Percentiles rank a stretch among this genome's conserved stretches.
phyloP scores from a whole-genome alignment of 805 yeast species.

The Ogataea populi-albae region DNA sequence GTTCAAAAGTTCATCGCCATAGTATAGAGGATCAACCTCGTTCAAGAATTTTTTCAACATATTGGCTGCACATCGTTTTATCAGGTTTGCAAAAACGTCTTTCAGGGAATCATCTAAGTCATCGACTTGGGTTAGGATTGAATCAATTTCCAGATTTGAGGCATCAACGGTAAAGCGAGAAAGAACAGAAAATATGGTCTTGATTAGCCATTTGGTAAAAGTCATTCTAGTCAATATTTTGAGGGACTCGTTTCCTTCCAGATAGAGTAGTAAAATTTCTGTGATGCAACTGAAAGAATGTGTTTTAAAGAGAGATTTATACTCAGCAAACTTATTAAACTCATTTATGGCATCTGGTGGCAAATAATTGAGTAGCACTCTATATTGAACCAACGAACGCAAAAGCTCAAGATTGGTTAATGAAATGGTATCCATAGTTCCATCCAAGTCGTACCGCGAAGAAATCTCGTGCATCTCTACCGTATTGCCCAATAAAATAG shows the following conservation, averaged over 20 bases:
- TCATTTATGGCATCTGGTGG: slow-evolving; percentile 14
- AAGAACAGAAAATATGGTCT: slow-evolving; percentile 20
- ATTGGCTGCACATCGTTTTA: slow-evolving; percentile 19
- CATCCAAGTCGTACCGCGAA: slow-evolving; percentile 42
- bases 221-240: slow-evolving; percentile 30
- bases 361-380: slow-evolving; percentile 29
- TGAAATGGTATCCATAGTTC: slow-evolving; percentile 9
- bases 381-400: slow-evolving; percentile 42
- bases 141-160: slow-evolving; percentile 21
- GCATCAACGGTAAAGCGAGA: slow-evolving; percentile 15
- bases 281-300: slow-evolving; percentile 35
- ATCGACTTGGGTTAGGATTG: slow-evolving; percentile 13
- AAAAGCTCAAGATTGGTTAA: slow-evolving; percentile 31
- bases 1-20: slow-evolving; percentile 34
- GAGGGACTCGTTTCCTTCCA: slow-evolving; percentile 46
- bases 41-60: slow-evolving; percentile 19
- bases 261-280: slow-evolving; percentile 38
- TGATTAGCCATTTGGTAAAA: slow-evolving; percentile 22
- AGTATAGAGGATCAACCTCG: slow-evolving; percentile 29
- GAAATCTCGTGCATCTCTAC: slow-evolving; percentile 59
- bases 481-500: slow-evolving; percentile 42
- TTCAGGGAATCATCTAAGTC: slow-evolving; percentile 7
- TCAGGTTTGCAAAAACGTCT: slow-evolving; percentile 6
- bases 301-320: slow-evolving; percentile 28
- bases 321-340: slow-evolving; percentile 15